Evolutionary conservation across 192 early-diverging fungal genomes (phyloP).

Genomic region (Coemansia brasiliensis): DNA sequence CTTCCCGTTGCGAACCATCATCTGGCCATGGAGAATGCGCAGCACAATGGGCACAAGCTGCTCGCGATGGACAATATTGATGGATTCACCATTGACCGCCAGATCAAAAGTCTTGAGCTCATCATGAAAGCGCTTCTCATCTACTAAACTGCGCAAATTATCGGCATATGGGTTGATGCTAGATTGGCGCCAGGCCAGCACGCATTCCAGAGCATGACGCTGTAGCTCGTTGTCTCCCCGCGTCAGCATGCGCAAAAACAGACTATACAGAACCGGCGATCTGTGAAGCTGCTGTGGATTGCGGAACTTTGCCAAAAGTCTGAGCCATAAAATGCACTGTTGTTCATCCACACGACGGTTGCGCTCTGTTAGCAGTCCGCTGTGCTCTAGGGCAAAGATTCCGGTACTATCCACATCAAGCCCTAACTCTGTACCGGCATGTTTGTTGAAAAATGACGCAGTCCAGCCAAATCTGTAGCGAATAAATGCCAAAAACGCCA

Average conservation of each 20-base stretch:
- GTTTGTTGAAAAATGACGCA: slow-evolving; percentile 20
- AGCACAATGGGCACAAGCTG: slow-evolving; percentile 74
- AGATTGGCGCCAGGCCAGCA: slow-evolving; percentile 78
- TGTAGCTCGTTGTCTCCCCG: slow-evolving; percentile 83
- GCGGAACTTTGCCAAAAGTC: slow-evolving; percentile 39
- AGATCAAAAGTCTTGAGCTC: slow-evolving; percentile 77
- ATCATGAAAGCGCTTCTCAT: slow-evolving; percentile 91
- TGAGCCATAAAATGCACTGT: slow-evolving; percentile 34
- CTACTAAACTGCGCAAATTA: slow-evolving; percentile 70
- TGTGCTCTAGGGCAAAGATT: slow-evolving; percentile 11
- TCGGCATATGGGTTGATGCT: slow-evolving; percentile 73
- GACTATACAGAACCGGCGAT: slow-evolving; percentile 18
- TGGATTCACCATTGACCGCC: slow-evolving; percentile 58
- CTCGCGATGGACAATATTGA: slow-evolving; percentile 67
- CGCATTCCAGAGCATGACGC: slow-evolving; percentile 74
- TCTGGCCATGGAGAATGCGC: slow-evolving; percentile 88
- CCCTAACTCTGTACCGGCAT: slow-evolving; percentile 8
- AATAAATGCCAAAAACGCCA: slow-evolving; percentile 64
- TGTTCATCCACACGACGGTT: slow-evolving; percentile 17
- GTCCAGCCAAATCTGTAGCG: slow-evolving; percentile 39
- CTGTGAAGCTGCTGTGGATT: slow-evolving; percentile 27
- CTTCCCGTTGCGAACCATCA: slow-evolving; percentile 78
- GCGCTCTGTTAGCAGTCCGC: slow-evolving; percentile 26
- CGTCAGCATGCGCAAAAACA: slow-evolving; percentile 71
- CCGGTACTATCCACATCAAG: slow-evolving; percentile 10